Evolutionary conservation across 2,329 filamentous ascomycete species (phyloP).

Genomic region (Fusarium papillatum): DNA sequence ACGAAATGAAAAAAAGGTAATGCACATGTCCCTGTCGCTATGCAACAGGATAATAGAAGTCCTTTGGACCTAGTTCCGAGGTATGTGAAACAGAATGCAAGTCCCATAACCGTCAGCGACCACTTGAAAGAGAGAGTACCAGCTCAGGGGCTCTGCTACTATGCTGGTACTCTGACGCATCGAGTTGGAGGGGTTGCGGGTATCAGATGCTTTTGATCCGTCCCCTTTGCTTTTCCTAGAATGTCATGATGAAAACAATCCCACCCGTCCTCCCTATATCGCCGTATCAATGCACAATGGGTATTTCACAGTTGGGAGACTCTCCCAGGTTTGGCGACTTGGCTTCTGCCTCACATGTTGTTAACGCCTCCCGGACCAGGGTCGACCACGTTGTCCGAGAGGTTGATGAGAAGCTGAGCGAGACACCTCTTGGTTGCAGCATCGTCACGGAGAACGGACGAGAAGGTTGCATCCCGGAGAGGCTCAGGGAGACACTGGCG

Average conservation of each 20-base stretch:
- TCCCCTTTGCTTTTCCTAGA: slow-evolving; percentile 46
- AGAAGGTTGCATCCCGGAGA: slow-evolving; percentile 98
- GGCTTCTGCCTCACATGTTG: slow-evolving; percentile 47
- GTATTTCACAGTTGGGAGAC: slow-evolving; percentile 44
- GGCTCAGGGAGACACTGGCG: slow-evolving; percentile 97
- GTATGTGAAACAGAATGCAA: slow-evolving; percentile 45
- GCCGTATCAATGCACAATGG: slow-evolving; percentile 45
- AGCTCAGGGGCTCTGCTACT: slow-evolving; percentile 27
- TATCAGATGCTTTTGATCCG: slow-evolving; percentile 51
- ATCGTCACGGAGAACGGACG: slow-evolving; percentile 94
- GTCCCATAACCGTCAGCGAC: slow-evolving; percentile 41
- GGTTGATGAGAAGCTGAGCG: slow-evolving; percentile 95
- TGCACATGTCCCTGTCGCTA: slow-evolving; percentile 24
- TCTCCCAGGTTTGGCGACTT: slow-evolving; percentile 21
- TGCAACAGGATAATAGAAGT: slow-evolving; percentile 22
- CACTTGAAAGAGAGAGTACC: slow-evolving; percentile 26
- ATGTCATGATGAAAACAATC: slow-evolving; percentile 47
- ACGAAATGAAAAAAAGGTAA: slow-evolving; percentile 23
- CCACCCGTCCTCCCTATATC: slow-evolving; percentile 43
- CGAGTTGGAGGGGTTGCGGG: slow-evolving; percentile 44
- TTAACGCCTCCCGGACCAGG: slow-evolving; percentile 50
- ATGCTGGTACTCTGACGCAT: slow-evolving; percentile 26
- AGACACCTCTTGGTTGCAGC: slow-evolving; percentile 98
- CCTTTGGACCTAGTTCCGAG: slow-evolving; percentile 34
- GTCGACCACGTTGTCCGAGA: slow-evolving; percentile 87